A percentile compares a stretch with the other conserved stretches of the same genome.
Evolutionary conservation across 1,139 yeast species (phyloP).

Genomic region (Geotrichum bryndzae): DNA sequence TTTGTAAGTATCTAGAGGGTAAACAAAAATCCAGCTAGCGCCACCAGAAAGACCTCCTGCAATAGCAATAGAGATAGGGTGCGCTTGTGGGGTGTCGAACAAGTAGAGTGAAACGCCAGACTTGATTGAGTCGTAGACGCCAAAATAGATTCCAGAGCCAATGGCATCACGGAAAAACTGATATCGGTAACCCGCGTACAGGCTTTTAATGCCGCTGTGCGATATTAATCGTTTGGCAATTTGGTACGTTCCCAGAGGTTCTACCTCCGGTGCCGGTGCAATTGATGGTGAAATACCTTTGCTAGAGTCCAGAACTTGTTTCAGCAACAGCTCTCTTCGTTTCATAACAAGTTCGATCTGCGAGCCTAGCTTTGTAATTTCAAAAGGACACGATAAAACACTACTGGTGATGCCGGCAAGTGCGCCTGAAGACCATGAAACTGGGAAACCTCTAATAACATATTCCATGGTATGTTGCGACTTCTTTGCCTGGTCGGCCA

Average conservation of each 20-base stretch:
- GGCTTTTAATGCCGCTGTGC: constrained; percentile 54
- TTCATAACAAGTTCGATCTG: constrained; percentile 51
- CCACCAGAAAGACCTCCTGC: constrained; percentile 84
- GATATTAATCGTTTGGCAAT: constrained; percentile 49
- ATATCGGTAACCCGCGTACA: constrained; percentile 67
- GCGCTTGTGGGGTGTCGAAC: constrained; percentile 32
- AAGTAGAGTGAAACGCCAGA: constrained; percentile 28
- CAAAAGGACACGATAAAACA: constrained; percentile 76
- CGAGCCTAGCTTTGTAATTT: constrained; percentile 73
- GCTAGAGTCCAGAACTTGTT: constrained; percentile 18
- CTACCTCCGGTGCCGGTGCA: constrained; percentile 6
- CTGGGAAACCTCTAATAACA: constrained; percentile 53
- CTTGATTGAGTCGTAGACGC: constrained; percentile 68
- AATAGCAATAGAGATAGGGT: constrained; percentile 43
- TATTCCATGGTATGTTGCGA: constrained; percentile 16
- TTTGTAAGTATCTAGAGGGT: constrained; percentile 77
- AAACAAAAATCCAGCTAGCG: constrained; percentile 63
- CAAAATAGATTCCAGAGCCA: constrained; percentile 68
- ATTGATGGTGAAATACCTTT: constrained; percentile 6
- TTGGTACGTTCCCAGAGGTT: constrained; percentile 38
- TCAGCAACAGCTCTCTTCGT: constrained; percentile 37
- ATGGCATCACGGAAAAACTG: constrained; percentile 62
- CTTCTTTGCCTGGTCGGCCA: not conserved
- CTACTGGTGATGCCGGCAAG: constrained; percentile 63
- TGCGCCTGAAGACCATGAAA: constrained; percentile 59